These are phyloP conservation scores for Barnettozyma vustinii DNA, from an alignment of 805 yeast genomes.

Conservation along the genomic window DNA sequence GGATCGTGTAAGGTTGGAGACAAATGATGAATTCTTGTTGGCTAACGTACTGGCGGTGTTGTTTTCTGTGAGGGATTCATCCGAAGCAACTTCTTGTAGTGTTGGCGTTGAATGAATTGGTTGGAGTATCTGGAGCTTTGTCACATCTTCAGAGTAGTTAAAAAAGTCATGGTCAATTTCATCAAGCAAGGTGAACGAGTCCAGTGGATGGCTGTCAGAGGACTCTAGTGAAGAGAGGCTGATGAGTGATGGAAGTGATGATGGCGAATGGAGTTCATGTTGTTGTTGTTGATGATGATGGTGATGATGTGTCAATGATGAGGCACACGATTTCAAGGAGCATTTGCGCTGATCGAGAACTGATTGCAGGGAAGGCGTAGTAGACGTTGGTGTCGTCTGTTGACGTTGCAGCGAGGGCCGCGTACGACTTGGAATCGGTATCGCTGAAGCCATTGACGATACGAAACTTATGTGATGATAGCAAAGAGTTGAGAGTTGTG, in stretches of 20 bases:
- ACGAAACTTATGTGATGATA: too few relatives aligned
- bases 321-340: constrained; percentile 9
- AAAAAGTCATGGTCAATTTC: constrained; percentile 22
- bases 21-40: constrained; percentile 11
- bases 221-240: constrained; percentile 13
- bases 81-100: neutral
- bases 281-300: neutral
- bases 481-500: neutral
- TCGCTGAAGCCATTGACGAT: constrained; percentile 12
- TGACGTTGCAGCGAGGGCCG: neutral
- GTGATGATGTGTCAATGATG: constrained; percentile 4
- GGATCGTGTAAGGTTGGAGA: constrained; percentile 21
- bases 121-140: constrained; percentile 4
- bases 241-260: constrained; percentile 13
- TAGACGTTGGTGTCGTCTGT: constrained; percentile 4
- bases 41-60: neutral
- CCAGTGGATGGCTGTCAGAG: constrained; percentile 20
- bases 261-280: neutral
- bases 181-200: constrained; percentile 12
- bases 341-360: constrained; percentile 19
- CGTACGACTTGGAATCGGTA: constrained; percentile 17
- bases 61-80: neutral
- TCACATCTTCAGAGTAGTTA: constrained; percentile 5
- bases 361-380: constrained; percentile 24
- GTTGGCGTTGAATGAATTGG: constrained; percentile 9